Conservation (phyloP, 306 rosid genomes). For the Medicago truncatula region DNA sequence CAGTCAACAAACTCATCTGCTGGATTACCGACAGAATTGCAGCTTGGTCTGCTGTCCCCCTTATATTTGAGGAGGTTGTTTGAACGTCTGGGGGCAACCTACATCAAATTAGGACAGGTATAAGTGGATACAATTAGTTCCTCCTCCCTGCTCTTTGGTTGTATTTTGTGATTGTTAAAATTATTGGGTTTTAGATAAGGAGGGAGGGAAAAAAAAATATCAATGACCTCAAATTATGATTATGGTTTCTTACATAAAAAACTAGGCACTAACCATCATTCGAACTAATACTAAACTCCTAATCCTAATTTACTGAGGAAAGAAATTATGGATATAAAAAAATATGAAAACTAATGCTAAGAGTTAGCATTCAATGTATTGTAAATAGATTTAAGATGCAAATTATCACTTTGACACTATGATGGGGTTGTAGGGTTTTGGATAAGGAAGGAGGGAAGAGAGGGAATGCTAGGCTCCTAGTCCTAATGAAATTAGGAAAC, state of each 20-base stretch:
- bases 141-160: slow-evolving; percentile 10
- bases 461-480: not conserved
- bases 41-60: slow-evolving; percentile 85
- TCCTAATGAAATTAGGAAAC: not conserved
- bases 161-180: slow-evolving; percentile 17
- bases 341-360: not conserved
- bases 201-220: not conserved
- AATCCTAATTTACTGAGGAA: slow-evolving; percentile 7
- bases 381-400: too few species aligned
- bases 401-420: not conserved
- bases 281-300: not conserved
- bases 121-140: slow-evolving; percentile 16
- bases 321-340: not conserved
- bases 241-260: too few species aligned
- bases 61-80: slow-evolving; percentile 81
- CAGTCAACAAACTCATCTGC: slow-evolving; percentile 74
- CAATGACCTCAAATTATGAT: not conserved
- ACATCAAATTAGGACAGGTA: slow-evolving; percentile 97
- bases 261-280: not conserved
- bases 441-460: not conserved
- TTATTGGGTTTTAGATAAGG: not conserved
- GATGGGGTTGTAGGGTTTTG: not conserved
- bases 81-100: slow-evolving; percentile 97
- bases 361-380: not conserved
- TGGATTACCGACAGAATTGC: slow-evolving; percentile 71